Conservation (phyloP, 108 stramenopile species). For the Schizochytrium sp. region DNA sequence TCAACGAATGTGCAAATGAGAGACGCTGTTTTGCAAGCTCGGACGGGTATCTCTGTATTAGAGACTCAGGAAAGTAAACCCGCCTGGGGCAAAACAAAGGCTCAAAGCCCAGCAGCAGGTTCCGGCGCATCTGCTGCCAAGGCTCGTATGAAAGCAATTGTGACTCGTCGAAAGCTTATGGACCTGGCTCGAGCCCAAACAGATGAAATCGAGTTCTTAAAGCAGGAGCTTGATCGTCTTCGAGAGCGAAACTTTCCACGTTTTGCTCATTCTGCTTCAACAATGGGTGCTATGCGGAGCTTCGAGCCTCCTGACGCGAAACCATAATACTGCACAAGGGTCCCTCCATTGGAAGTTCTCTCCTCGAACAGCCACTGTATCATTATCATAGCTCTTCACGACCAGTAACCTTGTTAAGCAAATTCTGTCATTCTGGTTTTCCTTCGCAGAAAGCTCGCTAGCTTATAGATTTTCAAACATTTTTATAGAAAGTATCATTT, state of each 20-base stretch:
- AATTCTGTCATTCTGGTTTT: neutral
- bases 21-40: slow-evolving; percentile 34
- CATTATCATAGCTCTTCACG: too few relatives aligned
- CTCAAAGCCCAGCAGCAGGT: slow-evolving; percentile 5
- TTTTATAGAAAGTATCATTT: too few relatives aligned
- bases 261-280: slow-evolving; percentile 70
- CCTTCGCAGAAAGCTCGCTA: neutral
- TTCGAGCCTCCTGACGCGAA: slow-evolving; percentile 1
- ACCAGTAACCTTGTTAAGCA: too few relatives aligned
- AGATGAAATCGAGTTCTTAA: slow-evolving; percentile 76
- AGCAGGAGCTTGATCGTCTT: slow-evolving; percentile 75
- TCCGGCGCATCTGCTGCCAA: slow-evolving; percentile 62
- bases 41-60: slow-evolving; percentile 44
- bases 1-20: slow-evolving; percentile 54
- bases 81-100: slow-evolving; percentile 51
- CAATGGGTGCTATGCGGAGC: neutral
- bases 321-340: neutral
- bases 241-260: slow-evolving; percentile 78
- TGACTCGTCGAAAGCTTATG: slow-evolving; percentile 68
- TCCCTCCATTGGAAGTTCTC: neutral
- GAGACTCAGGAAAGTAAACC: slow-evolving; percentile 12
- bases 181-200: slow-evolving; percentile 76
- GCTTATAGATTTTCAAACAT: too few relatives aligned
- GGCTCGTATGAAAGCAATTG: slow-evolving; percentile 73
- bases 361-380: too few relatives aligned